Evolutionary conservation across 2,329 filamentous ascomycete genomes (phyloP).

Genomic region (Penicillium carneum): DNA sequence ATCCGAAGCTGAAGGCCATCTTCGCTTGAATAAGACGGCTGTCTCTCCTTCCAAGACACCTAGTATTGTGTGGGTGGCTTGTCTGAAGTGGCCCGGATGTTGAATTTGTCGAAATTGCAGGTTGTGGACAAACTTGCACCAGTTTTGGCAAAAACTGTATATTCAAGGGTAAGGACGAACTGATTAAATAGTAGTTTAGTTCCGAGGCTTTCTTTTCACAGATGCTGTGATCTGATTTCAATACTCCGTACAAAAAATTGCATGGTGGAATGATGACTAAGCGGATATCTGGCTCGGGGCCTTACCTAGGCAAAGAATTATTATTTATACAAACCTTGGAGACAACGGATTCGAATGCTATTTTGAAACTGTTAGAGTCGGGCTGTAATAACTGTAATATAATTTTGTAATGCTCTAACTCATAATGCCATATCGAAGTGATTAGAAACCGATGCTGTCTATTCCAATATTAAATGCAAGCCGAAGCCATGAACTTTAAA

Average conservation of each 20-base stretch:
- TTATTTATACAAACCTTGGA: background rate
- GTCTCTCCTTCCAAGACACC: conserved; percentile 4
- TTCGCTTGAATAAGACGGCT: background rate
- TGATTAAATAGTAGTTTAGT: background rate
- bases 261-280: conserved; percentile 27
- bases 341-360: background rate
- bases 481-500: conserved; percentile 1
- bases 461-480: conserved; percentile 16
- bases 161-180: background rate
- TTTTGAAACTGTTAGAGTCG: too few relatives aligned
- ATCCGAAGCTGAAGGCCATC: conserved; percentile 62
- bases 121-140: background rate
- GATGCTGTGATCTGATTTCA: conserved; percentile 1
- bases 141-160: too few relatives aligned
- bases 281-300: background rate
- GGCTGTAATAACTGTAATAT: background rate
- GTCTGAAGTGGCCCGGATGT: background rate
- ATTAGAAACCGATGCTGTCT: conserved; percentile 7
- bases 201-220: background rate
- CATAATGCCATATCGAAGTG: conserved; percentile 20
- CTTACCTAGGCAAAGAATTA: background rate
- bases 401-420: background rate
- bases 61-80: conserved; percentile 7
- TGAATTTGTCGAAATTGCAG: conserved; percentile 5
- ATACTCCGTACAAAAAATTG: conserved; percentile 29